These are phyloP conservation scores for Peribolospora kevripleyi DNA, from an alignment of 768 basidiomycete species.

Conservation along the genomic window DNA sequence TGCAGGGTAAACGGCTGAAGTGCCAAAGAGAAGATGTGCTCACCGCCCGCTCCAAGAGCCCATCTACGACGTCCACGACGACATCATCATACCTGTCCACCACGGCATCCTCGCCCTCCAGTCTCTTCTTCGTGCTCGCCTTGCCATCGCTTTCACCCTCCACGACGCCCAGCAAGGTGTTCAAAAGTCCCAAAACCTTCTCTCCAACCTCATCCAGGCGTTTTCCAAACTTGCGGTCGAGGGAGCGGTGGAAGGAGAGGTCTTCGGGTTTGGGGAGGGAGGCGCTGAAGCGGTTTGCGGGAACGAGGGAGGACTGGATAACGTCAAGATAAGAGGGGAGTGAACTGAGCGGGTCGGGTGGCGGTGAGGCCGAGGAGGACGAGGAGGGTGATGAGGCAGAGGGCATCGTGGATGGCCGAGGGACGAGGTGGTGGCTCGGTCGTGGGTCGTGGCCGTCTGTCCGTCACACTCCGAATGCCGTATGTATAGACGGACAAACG, in stretches of 20 bases:
- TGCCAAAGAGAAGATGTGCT: slow-evolving; percentile 26
- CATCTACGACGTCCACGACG: slow-evolving; percentile 65
- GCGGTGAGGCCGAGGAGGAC: no score
- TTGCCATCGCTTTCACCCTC: slow-evolving; percentile 13
- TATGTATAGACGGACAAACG: no score
- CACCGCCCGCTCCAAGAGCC: slow-evolving; percentile 60
- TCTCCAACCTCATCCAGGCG: slow-evolving; percentile 46
- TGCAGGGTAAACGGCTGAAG: slow-evolving; percentile 12
- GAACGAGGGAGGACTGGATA: no score
- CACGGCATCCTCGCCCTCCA: slow-evolving; percentile 52
- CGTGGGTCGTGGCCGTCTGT: no score
- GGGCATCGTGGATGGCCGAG: no score
- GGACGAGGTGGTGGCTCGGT: no score
- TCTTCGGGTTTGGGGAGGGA: slow-evolving; percentile 32
- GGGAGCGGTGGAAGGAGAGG: slow-evolving; percentile 67
- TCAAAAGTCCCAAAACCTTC: slow-evolving; percentile 40
- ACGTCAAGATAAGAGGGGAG: no score
- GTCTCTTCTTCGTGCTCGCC: slow-evolving; percentile 32
- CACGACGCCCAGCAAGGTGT: slow-evolving; percentile 29
- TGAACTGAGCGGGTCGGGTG: no score
- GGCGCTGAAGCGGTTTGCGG: no score
- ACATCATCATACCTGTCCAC: slow-evolving; percentile 53
- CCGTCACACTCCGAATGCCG: no score
- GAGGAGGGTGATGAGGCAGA: no score
- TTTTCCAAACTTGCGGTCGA: slow-evolving; percentile 43